Conservation (phyloP, 805 yeast species). For the Kodamaea neixiangensis region DNA sequence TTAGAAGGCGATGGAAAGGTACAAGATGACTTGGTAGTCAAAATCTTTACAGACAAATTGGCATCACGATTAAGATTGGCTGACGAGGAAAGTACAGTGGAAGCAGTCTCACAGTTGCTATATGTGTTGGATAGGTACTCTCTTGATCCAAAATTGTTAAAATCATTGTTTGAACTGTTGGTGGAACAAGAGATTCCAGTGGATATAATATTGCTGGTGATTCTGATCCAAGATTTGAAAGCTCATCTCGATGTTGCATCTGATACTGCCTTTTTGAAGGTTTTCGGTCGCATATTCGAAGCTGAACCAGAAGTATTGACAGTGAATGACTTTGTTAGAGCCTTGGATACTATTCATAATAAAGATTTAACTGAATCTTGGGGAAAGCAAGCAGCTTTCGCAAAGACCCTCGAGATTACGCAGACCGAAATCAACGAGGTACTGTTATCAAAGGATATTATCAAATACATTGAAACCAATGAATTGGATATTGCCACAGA, state of each 20-base stretch:
- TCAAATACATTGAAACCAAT: conserved; percentile 22
- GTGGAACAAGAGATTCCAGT: conserved; percentile 3
- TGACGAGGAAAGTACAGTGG: not conserved
- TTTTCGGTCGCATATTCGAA: conserved; percentile 9
- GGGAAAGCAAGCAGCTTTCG: not conserved
- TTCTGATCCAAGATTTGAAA: conserved; percentile 3
- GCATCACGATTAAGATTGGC: not conserved
- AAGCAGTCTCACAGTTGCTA: not conserved
- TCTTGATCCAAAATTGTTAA: not conserved
- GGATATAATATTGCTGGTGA: not conserved
- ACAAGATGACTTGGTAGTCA: not conserved
- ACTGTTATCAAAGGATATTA: conserved; percentile 10
- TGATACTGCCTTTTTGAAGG: not conserved
- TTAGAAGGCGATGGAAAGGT: conserved; percentile 12
- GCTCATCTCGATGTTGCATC: conserved; percentile 10
- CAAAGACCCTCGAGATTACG: not conserved
- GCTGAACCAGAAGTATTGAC: conserved; percentile 6
- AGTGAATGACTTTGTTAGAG: conserved; percentile 3
- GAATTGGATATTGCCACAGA: conserved; percentile 20
- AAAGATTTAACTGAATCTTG: not conserved
- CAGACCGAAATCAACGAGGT: not conserved
- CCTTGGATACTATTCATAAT: not conserved
- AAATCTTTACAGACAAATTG: not conserved
- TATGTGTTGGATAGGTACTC: not conserved
- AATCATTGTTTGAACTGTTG: not conserved